Conservation (phyloP, 352 stramenopile species). For the Phytophthora ramorum region DNA sequence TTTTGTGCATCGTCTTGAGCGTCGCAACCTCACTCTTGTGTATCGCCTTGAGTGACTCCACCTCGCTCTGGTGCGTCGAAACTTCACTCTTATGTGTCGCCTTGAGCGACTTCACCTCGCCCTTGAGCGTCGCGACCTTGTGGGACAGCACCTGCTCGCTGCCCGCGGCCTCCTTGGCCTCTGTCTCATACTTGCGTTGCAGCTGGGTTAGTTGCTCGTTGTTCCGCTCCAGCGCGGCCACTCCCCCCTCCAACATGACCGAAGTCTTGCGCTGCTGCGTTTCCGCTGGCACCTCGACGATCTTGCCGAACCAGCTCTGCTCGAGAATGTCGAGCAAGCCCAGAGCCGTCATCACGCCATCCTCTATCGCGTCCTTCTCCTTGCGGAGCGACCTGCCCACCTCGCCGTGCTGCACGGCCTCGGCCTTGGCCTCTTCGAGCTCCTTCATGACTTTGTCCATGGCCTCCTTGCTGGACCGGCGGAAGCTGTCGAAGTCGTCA, state of each 20-base stretch:
- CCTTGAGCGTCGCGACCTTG: slow-evolving; percentile 51
- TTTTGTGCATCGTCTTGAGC: too few relatives aligned
- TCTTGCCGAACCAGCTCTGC: too few relatives aligned
- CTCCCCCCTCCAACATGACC: too few relatives aligned
- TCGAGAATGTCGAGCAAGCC: too few relatives aligned
- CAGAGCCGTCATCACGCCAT: slow-evolving; percentile 54
- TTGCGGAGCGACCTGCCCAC: slow-evolving; percentile 41
- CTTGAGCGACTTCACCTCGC: not conserved
- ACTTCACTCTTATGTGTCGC: too few relatives aligned
- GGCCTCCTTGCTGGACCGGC: slow-evolving; percentile 34
- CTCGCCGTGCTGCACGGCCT: slow-evolving; percentile 41
- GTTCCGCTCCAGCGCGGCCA: too few relatives aligned
- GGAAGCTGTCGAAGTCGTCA: slow-evolving; percentile 38
- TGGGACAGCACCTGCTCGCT: slow-evolving; percentile 34
- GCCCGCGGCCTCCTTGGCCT: slow-evolving; percentile 1
- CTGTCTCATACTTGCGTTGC: slow-evolving; percentile 23
- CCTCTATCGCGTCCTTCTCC: slow-evolving; percentile 55
- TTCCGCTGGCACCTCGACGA: slow-evolving; percentile 11
- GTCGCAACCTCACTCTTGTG: too few relatives aligned
- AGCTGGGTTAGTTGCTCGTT: too few relatives aligned
- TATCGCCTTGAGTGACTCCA: too few relatives aligned
- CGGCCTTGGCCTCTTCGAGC: slow-evolving; percentile 37
- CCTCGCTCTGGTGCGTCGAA: too few relatives aligned
- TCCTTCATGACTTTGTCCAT: slow-evolving; percentile 41
- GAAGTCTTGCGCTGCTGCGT: too few relatives aligned